phyloP scores from a whole-genome alignment of 345 rosid genomes.

The Aquilaria malaccensis region DNA sequence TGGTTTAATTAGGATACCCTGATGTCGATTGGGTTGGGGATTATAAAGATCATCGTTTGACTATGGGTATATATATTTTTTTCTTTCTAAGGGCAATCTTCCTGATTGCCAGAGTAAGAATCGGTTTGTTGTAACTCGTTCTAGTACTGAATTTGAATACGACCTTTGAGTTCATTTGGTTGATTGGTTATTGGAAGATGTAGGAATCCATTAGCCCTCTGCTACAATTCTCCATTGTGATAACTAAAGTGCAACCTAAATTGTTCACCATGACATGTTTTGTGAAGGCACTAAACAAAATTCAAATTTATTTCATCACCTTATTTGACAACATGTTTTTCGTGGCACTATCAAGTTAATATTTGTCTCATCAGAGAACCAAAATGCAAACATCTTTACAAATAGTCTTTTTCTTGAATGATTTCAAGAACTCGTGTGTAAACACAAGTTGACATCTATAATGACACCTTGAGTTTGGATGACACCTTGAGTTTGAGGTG shows the following conservation, averaged over 20 bases:
- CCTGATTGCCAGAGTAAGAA: conserved; percentile 8
- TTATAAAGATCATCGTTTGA: not conserved
- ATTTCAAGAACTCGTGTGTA: no score
- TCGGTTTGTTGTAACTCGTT: not conserved
- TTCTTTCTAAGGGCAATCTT: not conserved
- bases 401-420: no score
- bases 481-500: no score
- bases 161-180: not conserved
- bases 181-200: not conserved
- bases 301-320: not conserved
- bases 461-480: no score
- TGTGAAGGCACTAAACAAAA: not conserved
- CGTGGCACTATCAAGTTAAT: no score
- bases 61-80: not conserved
- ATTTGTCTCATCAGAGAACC: no score
- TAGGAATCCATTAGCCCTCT: not conserved
- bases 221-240: not conserved
- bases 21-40: no score
- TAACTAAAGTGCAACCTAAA: not conserved
- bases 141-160: not conserved
- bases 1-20: not conserved
- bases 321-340: not conserved
- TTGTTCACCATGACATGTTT: not conserved
- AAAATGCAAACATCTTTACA: no score
- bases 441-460: no score